phyloP scores from a whole-genome alignment of 2,329 filamentous ascomycete species.

The Aspergillus ruber region DNA sequence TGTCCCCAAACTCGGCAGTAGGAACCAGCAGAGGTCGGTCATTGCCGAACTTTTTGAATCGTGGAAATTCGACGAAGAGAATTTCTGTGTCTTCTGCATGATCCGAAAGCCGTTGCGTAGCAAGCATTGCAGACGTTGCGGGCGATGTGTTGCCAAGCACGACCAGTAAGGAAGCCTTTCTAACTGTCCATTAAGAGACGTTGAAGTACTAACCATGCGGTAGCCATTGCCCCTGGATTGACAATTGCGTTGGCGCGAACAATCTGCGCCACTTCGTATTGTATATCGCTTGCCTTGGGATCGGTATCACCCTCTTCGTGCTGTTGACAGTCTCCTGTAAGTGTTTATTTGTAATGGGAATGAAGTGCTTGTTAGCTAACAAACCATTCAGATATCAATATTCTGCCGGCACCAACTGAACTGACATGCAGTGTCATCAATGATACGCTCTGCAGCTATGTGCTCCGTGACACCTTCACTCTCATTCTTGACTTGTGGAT shows the following conservation, averaged over 20 bases:
- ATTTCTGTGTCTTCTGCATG: constrained; percentile 95
- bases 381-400: constrained; percentile 52
- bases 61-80: constrained; percentile 88
- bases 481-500: constrained; percentile 74
- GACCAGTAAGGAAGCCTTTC: constrained; percentile 66
- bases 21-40: constrained; percentile 79
- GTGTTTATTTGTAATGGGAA: constrained; percentile 21
- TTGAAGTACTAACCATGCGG: constrained; percentile 4
- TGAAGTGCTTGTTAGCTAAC: constrained; percentile 1
- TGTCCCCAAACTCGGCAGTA: constrained; percentile 82
- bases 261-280: constrained; percentile 94
- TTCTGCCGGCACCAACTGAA: constrained; percentile 46
- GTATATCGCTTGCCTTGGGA: constrained; percentile 71
- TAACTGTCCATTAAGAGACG: not conserved
- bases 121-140: constrained; percentile 90
- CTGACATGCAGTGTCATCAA: constrained; percentile 66
- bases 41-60: constrained; percentile 78
- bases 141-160: constrained; percentile 89
- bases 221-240: constrained; percentile 95
- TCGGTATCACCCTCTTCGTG: constrained; percentile 68
- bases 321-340: constrained; percentile 66
- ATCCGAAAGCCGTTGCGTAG: constrained; percentile 84
- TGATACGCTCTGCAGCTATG: constrained; percentile 64
- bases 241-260: constrained; percentile 92
- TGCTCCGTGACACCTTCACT: constrained; percentile 79